Percentiles rank a stretch among this genome's conserved stretches.
These are phyloP conservation scores for Trametes versicolor DNA, from an alignment of 1,284 basidiomycete species.

Conservation along the genomic window DNA sequence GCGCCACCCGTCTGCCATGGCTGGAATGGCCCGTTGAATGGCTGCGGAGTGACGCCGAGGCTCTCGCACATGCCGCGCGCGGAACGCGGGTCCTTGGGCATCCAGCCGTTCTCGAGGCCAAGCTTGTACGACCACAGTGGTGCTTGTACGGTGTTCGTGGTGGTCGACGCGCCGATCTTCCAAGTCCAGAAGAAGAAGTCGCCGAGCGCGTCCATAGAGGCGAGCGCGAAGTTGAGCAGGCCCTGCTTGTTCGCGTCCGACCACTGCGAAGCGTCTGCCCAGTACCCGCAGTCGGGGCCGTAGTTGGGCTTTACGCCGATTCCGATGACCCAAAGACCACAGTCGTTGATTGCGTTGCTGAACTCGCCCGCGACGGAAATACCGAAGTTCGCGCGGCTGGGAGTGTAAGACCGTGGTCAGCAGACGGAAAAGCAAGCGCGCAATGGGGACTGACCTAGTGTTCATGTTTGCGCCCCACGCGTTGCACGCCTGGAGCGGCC, in stretches of 20 bases:
- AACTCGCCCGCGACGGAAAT: slow-evolving; percentile 63
- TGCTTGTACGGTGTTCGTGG: slow-evolving; percentile 67
- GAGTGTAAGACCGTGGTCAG: slow-evolving; percentile 46
- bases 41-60: slow-evolving; percentile 54
- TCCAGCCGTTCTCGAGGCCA: slow-evolving; percentile 83
- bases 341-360: slow-evolving; percentile 59
- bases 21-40: slow-evolving; percentile 68
- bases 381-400: slow-evolving; percentile 55
- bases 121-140: slow-evolving; percentile 90
- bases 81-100: slow-evolving; percentile 82
- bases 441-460: slow-evolving; percentile 39
- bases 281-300: slow-evolving; percentile 66
- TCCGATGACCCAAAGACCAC: slow-evolving; percentile 56
- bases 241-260: slow-evolving; percentile 64
- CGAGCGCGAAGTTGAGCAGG: slow-evolving; percentile 63
- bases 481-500: slow-evolving; percentile 52
- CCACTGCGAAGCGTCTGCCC: slow-evolving; percentile 71
- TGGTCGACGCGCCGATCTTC: slow-evolving; percentile 77
- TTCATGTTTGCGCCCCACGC: slow-evolving; percentile 64
- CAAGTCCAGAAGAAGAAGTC: slow-evolving; percentile 81
- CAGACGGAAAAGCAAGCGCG: slow-evolving; percentile 51
- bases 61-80: slow-evolving; percentile 72
- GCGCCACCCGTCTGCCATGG: slow-evolving; percentile 85
- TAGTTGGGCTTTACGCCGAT: slow-evolving; percentile 50
- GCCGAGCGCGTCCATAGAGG: slow-evolving; percentile 65